Conservation (phyloP, 2,329 filamentous ascomycete species). For the Cordyceps farinosa region DNA sequence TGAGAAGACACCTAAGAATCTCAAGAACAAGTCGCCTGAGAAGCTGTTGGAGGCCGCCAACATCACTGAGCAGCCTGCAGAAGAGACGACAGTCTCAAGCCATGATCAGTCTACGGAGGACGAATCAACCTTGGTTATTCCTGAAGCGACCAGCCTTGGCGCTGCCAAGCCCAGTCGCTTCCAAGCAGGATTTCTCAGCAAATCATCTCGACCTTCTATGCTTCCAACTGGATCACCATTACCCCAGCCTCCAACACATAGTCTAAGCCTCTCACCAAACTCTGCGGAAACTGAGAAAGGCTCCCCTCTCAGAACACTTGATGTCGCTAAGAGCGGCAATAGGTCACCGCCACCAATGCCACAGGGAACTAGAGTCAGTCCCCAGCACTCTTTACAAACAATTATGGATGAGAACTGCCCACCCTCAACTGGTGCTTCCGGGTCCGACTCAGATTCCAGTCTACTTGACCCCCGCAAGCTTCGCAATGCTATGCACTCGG, state of each 20-base stretch:
- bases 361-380: constrained; percentile 29
- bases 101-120: constrained; percentile 38
- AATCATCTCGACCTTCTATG: constrained; percentile 39
- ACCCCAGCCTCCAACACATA: constrained; percentile 52
- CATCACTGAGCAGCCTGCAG: constrained; percentile 10
- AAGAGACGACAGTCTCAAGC: constrained; percentile 9
- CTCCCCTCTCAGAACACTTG: constrained; percentile 49
- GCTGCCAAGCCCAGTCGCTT: constrained; percentile 68
- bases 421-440: constrained; percentile 36
- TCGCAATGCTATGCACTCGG: constrained; percentile 51
- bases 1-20: constrained; percentile 79
- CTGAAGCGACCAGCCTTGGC: constrained; percentile 34
- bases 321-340: constrained; percentile 49
- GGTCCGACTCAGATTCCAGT: constrained; percentile 47
- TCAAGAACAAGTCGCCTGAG: constrained; percentile 53
- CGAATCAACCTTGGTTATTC: constrained; percentile 57
- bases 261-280: constrained; percentile 52
- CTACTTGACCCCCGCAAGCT: constrained; percentile 52
- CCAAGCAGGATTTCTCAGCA: constrained; percentile 80
- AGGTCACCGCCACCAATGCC: constrained; percentile 42
- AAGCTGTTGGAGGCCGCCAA: constrained; percentile 46
- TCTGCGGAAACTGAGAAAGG: constrained; percentile 30
- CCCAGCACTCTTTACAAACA: constrained; percentile 34
- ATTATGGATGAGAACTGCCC: constrained; percentile 52
- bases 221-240: constrained; percentile 58